Base-by-base conservation (phyloP, 805 yeast species). In the Monosporozyma unispora region DNA sequence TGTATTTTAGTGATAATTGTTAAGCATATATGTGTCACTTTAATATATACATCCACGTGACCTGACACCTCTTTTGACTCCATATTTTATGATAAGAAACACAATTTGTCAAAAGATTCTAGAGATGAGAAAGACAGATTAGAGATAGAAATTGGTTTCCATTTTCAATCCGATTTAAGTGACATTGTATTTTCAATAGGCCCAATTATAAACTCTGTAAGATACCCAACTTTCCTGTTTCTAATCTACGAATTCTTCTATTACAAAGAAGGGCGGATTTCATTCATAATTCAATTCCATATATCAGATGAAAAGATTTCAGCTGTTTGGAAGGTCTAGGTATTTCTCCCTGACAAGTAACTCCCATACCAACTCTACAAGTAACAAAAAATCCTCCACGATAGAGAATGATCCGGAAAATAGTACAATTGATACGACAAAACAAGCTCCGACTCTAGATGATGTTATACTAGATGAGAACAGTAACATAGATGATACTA, bases 401-500 rank as follows among this genome's bases (percentile, higher is more conserved):
- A 4, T 11, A 11, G 23, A 21, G 4, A 5, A 9, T 10, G 27
- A 12, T 18, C 14, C 8, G 11, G 25, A 21, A 5, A 9, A 6
- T 21, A 14, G 5, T 9, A 6, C 23, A 19, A 19, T 2, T 21
- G 25, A 21, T 2, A 14, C 21, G 8, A 39, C 8, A 6, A 11
- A 12, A 12, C 14, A 18, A 8, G n/a, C 14, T 10, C n/a, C 41
- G 5, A 19, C 41, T 8, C 9, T 19, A 4, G 41, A 38, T 10
- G 19, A 38, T 19, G 10, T 21, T 12, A 21, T 39, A 8, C 9
- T 39, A 5, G 27, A 39, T 39, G 42, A 52, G 53, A 8, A 59
- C 55, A 18, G n/a, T 14, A 8, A 2, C 7, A 22, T 33, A 33
- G 3, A 19, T 33, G 28, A 16, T 22, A 51, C 27, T 2, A 21